phyloP scores from a whole-genome alignment of 2,329 filamentous ascomycete species.

The Colletotrichum viniferum region DNA sequence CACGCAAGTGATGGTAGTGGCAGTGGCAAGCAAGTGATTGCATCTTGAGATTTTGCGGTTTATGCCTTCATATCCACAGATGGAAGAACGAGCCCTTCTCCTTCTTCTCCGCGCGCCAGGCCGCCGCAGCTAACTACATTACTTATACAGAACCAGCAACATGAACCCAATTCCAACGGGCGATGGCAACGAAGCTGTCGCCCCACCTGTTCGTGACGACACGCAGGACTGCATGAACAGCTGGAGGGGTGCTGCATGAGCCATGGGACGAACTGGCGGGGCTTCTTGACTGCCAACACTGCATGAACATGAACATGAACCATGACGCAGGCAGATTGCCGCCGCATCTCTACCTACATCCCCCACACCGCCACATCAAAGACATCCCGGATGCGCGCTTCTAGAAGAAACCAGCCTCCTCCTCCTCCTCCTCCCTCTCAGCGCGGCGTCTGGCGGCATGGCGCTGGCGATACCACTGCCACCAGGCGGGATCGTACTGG shows the following conservation, averaged over 20 bases:
- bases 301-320: not conserved
- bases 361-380: not conserved
- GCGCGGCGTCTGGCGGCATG: not conserved
- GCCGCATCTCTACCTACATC: not conserved
- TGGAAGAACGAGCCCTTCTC: not conserved
- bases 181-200: not conserved
- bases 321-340: not conserved
- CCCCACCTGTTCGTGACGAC: not conserved
- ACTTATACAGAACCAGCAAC: not conserved
- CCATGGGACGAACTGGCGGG: not conserved
- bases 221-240: not conserved
- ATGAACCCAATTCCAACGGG: not conserved
- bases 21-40: not conserved
- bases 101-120: not conserved
- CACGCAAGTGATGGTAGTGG: too few relatives aligned
- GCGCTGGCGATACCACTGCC: not conserved
- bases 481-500: not conserved
- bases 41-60: not conserved
- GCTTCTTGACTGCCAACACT: not conserved
- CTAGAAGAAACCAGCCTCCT: not conserved
- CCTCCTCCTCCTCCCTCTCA: not conserved
- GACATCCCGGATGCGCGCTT: not conserved
- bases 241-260: not conserved
- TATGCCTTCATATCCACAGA: not conserved
- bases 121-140: not conserved